Evolutionary conservation across 2,329 filamentous ascomycete species (phyloP), one percentile per base, ranked within the genome.

Genomic region (Xylaria sp.): DNA sequence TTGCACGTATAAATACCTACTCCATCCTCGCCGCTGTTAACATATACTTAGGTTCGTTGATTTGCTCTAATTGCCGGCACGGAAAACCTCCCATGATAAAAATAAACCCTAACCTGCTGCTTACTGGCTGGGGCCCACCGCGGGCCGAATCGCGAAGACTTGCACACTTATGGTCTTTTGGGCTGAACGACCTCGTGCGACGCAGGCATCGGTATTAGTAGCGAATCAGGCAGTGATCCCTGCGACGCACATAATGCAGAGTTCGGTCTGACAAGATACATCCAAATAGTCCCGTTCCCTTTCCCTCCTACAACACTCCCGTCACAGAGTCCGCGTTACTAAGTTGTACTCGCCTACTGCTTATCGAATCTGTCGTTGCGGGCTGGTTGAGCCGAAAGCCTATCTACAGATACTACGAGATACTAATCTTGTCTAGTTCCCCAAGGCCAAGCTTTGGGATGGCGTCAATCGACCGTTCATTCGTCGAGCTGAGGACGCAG

Each of bases 141-240:
- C 60, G 60, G 60, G 14, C 25, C 54, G 60, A 33, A 40, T 61
- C 53, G 47, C 33, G 8, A 38, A 51, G 17, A 50, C 4, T 50
- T 23, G 31, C 47, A 23, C n/a, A n/a, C n/a, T n/a, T 19, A 33
- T 50, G 37, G 45, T 28, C 23, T 21, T n/a, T 23, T 21, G 35
- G 45, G 54, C 43, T 42, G 43, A 50, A 33, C 3, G 25, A 25
- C 11, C 14, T 37, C 11, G 55, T 51, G 38, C 19, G 14, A 42
- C 55, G 14, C 25, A 58, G 55, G 46, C 46, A 46, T 58, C 46
- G 37, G 55, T 49, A 58, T 51, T 51, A n/a, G 9, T 33, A 28
- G 11, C 43, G 8, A 31, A 31, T 31, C 9, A 15, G 42, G 42
- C 9, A 45, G 21, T 1, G 25, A 23, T 25, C 23, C 19, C 42